Evolutionary conservation across 495 filamentous ascomycete species (phyloP), one percentile per base, ranked within the genome.

Genomic region (Platismatia glauca): DNA sequence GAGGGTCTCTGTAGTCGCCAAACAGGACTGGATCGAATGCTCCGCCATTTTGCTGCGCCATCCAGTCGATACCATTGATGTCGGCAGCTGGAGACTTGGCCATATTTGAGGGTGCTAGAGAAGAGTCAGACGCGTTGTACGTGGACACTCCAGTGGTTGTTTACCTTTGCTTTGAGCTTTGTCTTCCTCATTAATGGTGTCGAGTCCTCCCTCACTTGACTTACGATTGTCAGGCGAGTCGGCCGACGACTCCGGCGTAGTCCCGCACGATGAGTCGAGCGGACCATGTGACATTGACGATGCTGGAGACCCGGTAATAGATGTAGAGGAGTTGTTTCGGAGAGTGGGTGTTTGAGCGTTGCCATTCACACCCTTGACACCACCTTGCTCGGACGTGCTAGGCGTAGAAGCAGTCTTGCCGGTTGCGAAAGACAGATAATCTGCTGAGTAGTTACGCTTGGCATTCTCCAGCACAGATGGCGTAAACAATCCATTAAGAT

Each of bases 11-110:
- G 75, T 96, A 97, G 66, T 93, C 91, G 58, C 88, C 88, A 73
- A 97, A 99, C 3, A 97, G 81, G 38, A 90, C 82, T 1, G 94
- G 94, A 66, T 97, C 90, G 67, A 97, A 97, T 66, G 90, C 85
- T 58, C 90, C 90, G 48, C 87, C 85, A 70, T 91, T 94, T 71
- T 96, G 89, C 68, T 89, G 84, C 13, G 89, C 84, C 63, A 96
- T 72, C 83, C 87, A 92, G 68, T 91, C 89, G 56, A 96, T 77
- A 64, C 67, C 78, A 73, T 65, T 77, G 70, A 70, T 66, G 55
- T 70, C 69, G 62, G 52, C 71, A 67, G 22, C 61, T 52, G 41
- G 71, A 59, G 74, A 68, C 52, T 71, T 66, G 35, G 56, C 43
- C 20, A 60, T 41, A 27, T 34, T 58, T 27, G 59, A 70, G 59